Base-by-base conservation (phyloP, 2,329 filamentous ascomycete species). In the Aureobasidium namibiae region DNA sequence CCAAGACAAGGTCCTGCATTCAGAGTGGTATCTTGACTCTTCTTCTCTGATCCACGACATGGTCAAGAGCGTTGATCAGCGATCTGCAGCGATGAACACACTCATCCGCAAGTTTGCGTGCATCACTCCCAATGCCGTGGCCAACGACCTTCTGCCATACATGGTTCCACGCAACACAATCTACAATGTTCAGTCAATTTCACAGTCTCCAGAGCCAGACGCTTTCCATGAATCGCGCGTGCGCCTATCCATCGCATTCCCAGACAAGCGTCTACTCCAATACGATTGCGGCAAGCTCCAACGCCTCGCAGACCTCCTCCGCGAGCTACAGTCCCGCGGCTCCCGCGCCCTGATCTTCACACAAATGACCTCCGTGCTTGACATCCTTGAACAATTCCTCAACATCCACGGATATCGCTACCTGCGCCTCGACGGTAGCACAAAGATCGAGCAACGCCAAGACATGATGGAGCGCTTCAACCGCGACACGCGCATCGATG, bases 341-440 rank as follows among this genome's bases (percentile, higher is more conserved):
- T 94, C 97, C 68, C 89, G 95, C 8, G 94, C 91, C 10, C 80
- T 99, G 53, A 99, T 99, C 70, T 99, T 99, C 73, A 97, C 95
- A 0, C 94, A 99, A 69, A 99, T 99, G 94, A 97, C 94, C 48
- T 96, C 95, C 72, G 94, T 97, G 46, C 81, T 99, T 18, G 92
- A 99, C 71, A 95, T 99, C 59, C 80, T 99, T 2, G 94, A 99
- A 72, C 91, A 94, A 66, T 99, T 99, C 70, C 83, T 99, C 65
- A 97, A 96, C 69, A 96, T 99, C 53, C 92, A 99, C 67, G 92
- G 92, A 0, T 90, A 97, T 76, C 94, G 95, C 59, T 99, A 99
- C 70, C 82, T 99, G 18, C 90, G 94, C 21, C 82, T 99, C 4
- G 94, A 99, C 69, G 94, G 94, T n/a, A 87, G 90, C 6, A 97